Evolutionary conservation across 495 filamentous ascomycete genomes (phyloP).

Genomic region (Articulospora tetracladia): DNA sequence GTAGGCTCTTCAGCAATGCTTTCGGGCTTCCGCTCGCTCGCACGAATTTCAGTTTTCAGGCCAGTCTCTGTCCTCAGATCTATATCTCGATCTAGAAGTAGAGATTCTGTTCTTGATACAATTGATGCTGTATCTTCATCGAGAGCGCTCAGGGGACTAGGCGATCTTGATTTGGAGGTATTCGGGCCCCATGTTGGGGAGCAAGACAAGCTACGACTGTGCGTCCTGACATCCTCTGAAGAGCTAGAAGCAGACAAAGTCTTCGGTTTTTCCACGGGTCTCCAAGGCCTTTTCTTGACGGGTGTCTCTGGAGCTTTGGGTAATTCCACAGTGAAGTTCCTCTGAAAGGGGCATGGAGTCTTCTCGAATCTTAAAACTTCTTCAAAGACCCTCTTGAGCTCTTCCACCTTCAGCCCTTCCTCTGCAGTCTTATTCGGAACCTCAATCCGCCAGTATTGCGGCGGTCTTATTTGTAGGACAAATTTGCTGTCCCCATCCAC

Average conservation of each 20-base stretch:
- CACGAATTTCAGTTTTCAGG: background rate
- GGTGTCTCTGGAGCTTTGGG: conserved; percentile 66
- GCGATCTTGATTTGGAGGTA: background rate
- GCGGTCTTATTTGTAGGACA: conserved; percentile 71
- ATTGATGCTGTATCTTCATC: background rate
- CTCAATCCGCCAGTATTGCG: conserved; percentile 88
- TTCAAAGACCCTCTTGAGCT: conserved; percentile 64
- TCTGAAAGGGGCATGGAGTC: conserved; percentile 79
- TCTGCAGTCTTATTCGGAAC: conserved; percentile 59
- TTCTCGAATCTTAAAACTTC: conserved; percentile 79
- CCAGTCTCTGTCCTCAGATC: background rate
- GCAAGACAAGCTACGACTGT: background rate
- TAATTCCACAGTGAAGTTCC: conserved; percentile 69
- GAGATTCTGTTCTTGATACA: background rate
- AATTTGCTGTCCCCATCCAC: conserved; percentile 80
- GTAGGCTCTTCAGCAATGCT: background rate
- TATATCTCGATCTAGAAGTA: background rate
- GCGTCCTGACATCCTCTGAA: background rate
- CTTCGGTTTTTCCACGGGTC: conserved; percentile 43
- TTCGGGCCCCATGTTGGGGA: background rate
- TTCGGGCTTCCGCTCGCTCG: background rate
- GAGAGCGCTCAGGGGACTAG: background rate
- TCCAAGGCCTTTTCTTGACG: conserved; percentile 65
- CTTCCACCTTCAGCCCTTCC: conserved; percentile 53
- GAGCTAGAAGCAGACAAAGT: background rate